These are phyloP conservation scores for Neurospora crassa DNA, from an alignment of 2,329 filamentous ascomycete genomes.

Conservation along the genomic window DNA sequence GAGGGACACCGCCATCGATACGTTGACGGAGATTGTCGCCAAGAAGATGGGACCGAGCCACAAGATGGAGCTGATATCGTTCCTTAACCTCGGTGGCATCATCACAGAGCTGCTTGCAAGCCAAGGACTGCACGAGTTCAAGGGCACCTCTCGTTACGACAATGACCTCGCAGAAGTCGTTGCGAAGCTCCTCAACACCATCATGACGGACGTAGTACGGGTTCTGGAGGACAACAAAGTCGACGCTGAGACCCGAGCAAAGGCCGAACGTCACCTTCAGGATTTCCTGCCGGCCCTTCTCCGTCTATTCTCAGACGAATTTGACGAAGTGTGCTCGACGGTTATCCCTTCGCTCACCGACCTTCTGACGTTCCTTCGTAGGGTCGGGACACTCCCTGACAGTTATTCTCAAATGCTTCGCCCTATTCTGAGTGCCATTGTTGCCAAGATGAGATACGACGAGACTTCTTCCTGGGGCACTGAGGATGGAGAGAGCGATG, in stretches of 20 bases:
- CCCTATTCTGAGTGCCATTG: conserved; percentile 82
- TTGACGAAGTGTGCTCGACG: conserved; percentile 93
- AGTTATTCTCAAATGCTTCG: conserved; percentile 76
- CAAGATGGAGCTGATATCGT: conserved; percentile 88
- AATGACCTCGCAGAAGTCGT: conserved; percentile 92
- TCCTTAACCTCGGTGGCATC: conserved; percentile 79
- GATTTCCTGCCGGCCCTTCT: conserved; percentile 79
- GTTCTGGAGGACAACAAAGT: conserved; percentile 62
- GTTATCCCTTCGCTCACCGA: conserved; percentile 92
- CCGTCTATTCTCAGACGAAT: conserved; percentile 94
- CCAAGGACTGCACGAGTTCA: conserved; percentile 67
- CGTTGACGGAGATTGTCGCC: conserved; percentile 88
- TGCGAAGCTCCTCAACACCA: conserved; percentile 89
- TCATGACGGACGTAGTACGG: conserved; percentile 76
- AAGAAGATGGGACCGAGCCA: conserved; percentile 96
- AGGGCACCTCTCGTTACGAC: conserved; percentile 80
- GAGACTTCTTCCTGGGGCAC: conserved; percentile 90
- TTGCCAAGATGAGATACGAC: conserved; percentile 95
- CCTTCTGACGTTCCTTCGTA: conserved; percentile 81
- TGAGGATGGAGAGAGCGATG: conserved; percentile 89
- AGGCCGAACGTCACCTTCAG: conserved; percentile 73
- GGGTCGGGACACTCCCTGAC: conserved; percentile 60
- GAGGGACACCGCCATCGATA: conserved; percentile 84
- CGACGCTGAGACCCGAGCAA: conserved; percentile 54
- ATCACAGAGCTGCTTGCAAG: conserved; percentile 79